Evolutionary conservation across 768 basidiomycete species (phyloP).

Genomic region (Tephrocybe sp.): DNA sequence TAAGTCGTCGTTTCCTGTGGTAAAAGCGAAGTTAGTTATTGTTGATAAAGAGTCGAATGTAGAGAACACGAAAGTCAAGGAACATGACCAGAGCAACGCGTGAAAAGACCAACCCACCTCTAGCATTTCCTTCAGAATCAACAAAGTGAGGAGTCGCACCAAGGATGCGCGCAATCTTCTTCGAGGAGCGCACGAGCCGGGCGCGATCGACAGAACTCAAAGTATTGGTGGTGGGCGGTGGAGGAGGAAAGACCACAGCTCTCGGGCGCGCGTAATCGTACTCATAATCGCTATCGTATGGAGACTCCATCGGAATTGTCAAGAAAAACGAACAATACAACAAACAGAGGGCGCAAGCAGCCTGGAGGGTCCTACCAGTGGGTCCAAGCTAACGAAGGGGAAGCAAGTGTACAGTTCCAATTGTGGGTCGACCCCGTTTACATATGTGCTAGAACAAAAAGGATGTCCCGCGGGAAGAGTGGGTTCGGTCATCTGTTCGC

Average conservation of each 20-base stretch:
- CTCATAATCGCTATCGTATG: neutral
- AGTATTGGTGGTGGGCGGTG: constrained; percentile 61
- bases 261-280: neutral
- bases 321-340: neutral
- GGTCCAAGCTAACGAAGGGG: constrained; percentile 2
- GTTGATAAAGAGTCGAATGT: neutral
- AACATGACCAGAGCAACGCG: too few relatives aligned
- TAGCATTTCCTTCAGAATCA: constrained; percentile 27
- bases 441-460: constrained; percentile 9
- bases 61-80: too few relatives aligned
- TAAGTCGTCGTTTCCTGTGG: constrained; percentile 6
- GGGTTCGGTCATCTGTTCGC: constrained; percentile 8
- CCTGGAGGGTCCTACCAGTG: constrained; percentile 9
- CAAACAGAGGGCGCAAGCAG: constrained; percentile 1
- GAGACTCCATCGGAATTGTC: constrained; percentile 1
- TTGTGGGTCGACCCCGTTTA: constrained; percentile 2
- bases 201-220: constrained; percentile 51
- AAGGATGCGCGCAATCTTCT: constrained; percentile 59
- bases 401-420: constrained; percentile 4
- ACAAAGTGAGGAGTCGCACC: constrained; percentile 60
- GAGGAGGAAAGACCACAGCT: constrained; percentile 40
- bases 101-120: constrained; percentile 20
- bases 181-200: constrained; percentile 55
- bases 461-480: neutral
- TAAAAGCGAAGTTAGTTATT: too few relatives aligned